phyloP scores from a whole-genome alignment of 495 filamentous ascomycete species.

The Astrocystis sublimbata region DNA sequence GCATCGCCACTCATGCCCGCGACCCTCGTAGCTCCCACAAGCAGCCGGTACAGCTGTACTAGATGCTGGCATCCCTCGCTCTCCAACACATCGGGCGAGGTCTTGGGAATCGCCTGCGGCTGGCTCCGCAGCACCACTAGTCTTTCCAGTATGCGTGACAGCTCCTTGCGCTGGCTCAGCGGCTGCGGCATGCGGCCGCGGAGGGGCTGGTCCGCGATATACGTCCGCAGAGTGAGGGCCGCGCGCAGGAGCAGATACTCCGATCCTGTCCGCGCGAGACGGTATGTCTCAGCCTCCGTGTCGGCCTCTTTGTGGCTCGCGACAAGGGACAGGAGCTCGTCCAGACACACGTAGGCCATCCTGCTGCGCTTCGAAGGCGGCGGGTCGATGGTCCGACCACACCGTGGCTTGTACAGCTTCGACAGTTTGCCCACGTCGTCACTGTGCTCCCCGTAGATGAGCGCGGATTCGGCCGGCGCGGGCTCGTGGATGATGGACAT shows the following conservation, averaged over 20 bases:
- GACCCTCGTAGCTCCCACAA: slow-evolving; percentile 68
- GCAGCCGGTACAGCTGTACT: slow-evolving; percentile 76
- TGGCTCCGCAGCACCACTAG: slow-evolving; percentile 69
- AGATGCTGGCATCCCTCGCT: slow-evolving; percentile 67
- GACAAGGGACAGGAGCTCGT: slow-evolving; percentile 77
- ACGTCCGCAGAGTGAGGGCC: slow-evolving; percentile 74
- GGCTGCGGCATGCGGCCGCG: slow-evolving; percentile 92
- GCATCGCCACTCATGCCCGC: slow-evolving; percentile 64
- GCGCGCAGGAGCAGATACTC: slow-evolving; percentile 83
- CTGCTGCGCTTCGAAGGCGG: slow-evolving; percentile 61
- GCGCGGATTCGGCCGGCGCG: slow-evolving; percentile 62
- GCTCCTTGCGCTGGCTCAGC: slow-evolving; percentile 71
- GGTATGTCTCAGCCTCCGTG: slow-evolving; percentile 43
- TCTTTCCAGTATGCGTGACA: slow-evolving; percentile 67
- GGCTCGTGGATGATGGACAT: slow-evolving; percentile 79
- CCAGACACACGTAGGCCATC: slow-evolving; percentile 78
- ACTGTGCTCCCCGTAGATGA: slow-evolving; percentile 37
- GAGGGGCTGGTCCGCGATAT: slow-evolving; percentile 89
- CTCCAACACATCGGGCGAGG: slow-evolving; percentile 55
- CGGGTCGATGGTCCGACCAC: slow-evolving; percentile 70
- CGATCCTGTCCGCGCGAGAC: slow-evolving; percentile 73
- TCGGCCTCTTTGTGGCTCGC: slow-evolving; percentile 43
- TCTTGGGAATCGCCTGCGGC: slow-evolving; percentile 68
- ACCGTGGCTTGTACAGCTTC: slow-evolving; percentile 63
- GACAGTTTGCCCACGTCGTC: slow-evolving; percentile 50